Evolutionary conservation across 345 rosid genomes (phyloP).

Genomic region (Boechera stricta): DNA sequence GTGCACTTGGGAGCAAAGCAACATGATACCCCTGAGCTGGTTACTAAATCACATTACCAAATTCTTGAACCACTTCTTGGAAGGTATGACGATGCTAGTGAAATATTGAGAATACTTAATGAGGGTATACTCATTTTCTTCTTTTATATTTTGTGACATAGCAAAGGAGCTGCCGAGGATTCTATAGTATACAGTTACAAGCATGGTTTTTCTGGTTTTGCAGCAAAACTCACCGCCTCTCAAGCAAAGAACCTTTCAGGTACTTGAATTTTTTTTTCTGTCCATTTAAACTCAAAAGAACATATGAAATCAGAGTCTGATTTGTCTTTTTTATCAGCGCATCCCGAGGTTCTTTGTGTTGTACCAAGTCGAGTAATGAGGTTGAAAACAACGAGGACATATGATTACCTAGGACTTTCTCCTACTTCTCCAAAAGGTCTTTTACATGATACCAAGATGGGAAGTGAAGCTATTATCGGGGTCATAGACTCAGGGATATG

Average conservation of each 20-base stretch:
- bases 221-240: slow-evolving; percentile 54
- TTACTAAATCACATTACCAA: slow-evolving; percentile 63
- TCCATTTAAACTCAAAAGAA: slow-evolving; percentile 12
- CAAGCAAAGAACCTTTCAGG: slow-evolving; percentile 54
- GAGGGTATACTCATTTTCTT: not conserved
- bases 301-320: not conserved
- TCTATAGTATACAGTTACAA: slow-evolving; percentile 57
- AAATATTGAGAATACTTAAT: not conserved
- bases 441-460: slow-evolving; percentile 49
- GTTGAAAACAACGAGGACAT: slow-evolving; percentile 65
- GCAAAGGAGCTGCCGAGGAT: slow-evolving; percentile 49
- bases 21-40: slow-evolving; percentile 50
- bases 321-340: slow-evolving; percentile 40
- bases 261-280: slow-evolving; percentile 11
- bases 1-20: slow-evolving; percentile 66
- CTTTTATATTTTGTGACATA: slow-evolving; percentile 19
- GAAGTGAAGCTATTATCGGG: slow-evolving; percentile 66
- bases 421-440: slow-evolving; percentile 46
- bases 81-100: slow-evolving; percentile 30
- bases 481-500: slow-evolving; percentile 73
- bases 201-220: slow-evolving; percentile 60
- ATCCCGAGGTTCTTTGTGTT: slow-evolving; percentile 61
- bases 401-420: slow-evolving; percentile 61
- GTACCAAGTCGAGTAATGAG: slow-evolving; percentile 53
- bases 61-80: slow-evolving; percentile 53